Base-by-base conservation (phyloP, 176 grass and related monocot species). In the Chrysopogon serrulatus region DNA sequence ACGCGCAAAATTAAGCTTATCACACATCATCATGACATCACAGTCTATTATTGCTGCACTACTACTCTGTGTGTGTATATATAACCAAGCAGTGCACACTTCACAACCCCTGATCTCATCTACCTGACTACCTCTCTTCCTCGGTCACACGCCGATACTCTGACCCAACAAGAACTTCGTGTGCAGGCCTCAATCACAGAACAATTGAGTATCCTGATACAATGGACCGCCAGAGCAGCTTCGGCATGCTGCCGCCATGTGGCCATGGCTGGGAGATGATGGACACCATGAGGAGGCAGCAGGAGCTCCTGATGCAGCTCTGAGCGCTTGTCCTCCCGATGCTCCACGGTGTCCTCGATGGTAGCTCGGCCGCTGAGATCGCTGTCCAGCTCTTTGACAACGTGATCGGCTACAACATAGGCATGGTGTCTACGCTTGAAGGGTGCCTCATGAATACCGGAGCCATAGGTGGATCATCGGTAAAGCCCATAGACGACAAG, bases 251-350 rank as follows among this genome's bases (percentile, higher is more conserved):
- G 30, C 62, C 30, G 3, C 33, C 0, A 26, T 9, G 71, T 27
- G 30, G 28, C 45, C 48, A 37, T 53, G 73, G 48, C 36, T 19
- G 28, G 1, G 68, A 57, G 36, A 68, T 89, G 30, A 80, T 85
- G 14, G 57, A 49, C 11, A 21, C 77, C 36, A 86, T 84, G 15
- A 59, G 13, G 19, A 70, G 81, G 33, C 68, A 71, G 36, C 82
- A 68, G 32, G 68, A 60, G 81, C 81, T 84, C 21, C n/a, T 73
- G 68, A 59, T 62, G 6, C 75, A 84, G 28, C 87, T 89, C 68
- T 67, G 76, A 21, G 76, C 87, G 4, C 34, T 89, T 2, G 44
- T 80, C 14, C 75, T 89, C 3, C 76, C 80, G 11, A 9, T 45
- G 30, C 47, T 74, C 21, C 75, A 57, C 2, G 35, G 4, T 1